Evolutionary conservation across 768 basidiomycete genomes (phyloP), one percentile per base, ranked within the genome.

Genomic region (Lactifluus hygrophoroides): DNA sequence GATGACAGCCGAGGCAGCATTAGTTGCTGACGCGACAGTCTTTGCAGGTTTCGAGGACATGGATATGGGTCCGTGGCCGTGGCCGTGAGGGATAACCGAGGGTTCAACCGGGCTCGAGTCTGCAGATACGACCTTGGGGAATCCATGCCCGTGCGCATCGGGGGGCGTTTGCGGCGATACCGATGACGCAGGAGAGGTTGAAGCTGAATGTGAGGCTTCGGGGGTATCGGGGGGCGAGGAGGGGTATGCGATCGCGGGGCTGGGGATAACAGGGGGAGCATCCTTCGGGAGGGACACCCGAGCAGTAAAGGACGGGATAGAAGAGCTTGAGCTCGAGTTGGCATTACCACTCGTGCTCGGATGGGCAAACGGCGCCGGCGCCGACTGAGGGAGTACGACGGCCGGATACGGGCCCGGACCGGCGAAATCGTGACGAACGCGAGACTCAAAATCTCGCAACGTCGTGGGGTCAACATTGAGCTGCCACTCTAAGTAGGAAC

Each of bases 401-500:
- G 81, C 79, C 0, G 86, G 86, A 55, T 85, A 89, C 0, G 81
- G 77, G 0, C 81, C 79, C 1, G 70, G 65, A 5, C 79, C 75
- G 34, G 72, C 71, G 60, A 88, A 90, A 55, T 90, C 88, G 10
- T 74, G 74, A 34, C 75, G 75, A 0, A 88, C 80, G 66, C 79
- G 79, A 0, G 67, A 66, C 65, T 88, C 84, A 66, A 90, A 90
- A 38, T 79, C 81, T 3, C 66, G 62, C 0, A 90, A 72, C 0
- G 83, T 82, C 0, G 74, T 67, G 0, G 83, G 80, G 51, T 89
- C 87, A 51, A 90, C 85, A 43, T 84, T 88, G 7, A 90, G 75
- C 67, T 90, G 86, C 94, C 93, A 97, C 69, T 95, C 94, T 44
- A 99, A 75, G 67, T 97, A 98, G 16, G 82, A 79, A 62, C 85